phyloP scores from a whole-genome alignment of 495 filamentous ascomycete genomes.

The Penicillium cosmopolitanum region DNA sequence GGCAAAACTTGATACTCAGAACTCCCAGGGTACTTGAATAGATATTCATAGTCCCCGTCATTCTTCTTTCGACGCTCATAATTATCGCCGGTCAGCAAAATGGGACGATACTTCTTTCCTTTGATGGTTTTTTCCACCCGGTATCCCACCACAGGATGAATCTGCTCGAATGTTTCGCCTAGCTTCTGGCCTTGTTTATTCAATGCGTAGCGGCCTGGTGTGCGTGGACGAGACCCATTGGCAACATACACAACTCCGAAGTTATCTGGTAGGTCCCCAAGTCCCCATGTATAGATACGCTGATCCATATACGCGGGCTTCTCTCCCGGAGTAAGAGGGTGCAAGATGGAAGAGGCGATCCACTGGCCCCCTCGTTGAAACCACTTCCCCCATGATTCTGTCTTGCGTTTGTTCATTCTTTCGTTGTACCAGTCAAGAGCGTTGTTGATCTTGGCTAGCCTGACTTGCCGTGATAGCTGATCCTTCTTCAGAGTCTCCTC shows the following conservation, averaged over 20 bases:
- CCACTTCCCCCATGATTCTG: constrained; percentile 6
- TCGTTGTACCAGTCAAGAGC: constrained; percentile 3
- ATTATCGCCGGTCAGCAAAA: background rate
- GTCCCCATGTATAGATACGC: constrained; percentile 7
- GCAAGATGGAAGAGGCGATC: constrained; percentile 4
- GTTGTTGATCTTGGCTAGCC: constrained; percentile 7
- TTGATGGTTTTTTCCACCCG: constrained; percentile 12
- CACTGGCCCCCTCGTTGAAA: constrained; percentile 7
- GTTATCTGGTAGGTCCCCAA: constrained; percentile 10
- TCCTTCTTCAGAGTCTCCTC: constrained; percentile 5
- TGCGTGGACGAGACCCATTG: constrained; percentile 15
- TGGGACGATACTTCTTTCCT: constrained; percentile 6
- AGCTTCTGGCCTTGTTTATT: constrained; percentile 10
- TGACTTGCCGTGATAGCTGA: background rate
- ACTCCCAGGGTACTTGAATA: constrained; percentile 10
- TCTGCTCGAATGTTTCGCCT: constrained; percentile 18
- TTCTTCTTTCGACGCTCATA: constrained; percentile 10
- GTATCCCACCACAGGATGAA: constrained; percentile 20
- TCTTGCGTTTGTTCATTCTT: background rate
- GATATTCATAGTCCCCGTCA: constrained; percentile 4
- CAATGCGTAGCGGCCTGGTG: constrained; percentile 11
- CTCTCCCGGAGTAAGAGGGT: background rate
- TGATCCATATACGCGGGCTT: constrained; percentile 3
- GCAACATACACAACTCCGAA: constrained; percentile 8
- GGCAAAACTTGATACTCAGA: constrained; percentile 7